These are phyloP conservation scores for Filosporella fistucella DNA, from an alignment of 495 filamentous ascomycete genomes.

Conservation along the genomic window DNA sequence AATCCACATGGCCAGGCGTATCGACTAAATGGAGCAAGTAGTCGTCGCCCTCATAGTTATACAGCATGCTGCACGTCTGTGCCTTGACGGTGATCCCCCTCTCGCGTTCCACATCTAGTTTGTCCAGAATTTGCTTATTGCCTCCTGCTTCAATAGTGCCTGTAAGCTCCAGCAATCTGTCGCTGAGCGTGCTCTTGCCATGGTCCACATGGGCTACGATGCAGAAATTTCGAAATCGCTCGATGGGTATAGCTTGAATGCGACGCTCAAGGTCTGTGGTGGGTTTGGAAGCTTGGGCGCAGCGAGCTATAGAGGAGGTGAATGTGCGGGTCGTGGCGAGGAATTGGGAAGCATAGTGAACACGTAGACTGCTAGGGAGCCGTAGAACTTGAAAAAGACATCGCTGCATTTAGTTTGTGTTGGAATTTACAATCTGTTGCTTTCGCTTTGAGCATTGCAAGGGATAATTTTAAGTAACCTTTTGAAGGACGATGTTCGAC, in stretches of 20 bases:
- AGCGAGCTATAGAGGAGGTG: constrained; percentile 16
- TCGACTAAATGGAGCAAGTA: constrained; percentile 95
- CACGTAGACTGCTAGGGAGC: constrained; percentile 22
- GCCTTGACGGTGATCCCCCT: constrained; percentile 98
- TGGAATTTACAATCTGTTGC: not conserved
- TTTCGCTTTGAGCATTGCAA: too few species aligned
- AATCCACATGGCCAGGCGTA: constrained; percentile 97
- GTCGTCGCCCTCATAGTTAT: constrained; percentile 78
- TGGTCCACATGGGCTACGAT: constrained; percentile 99
- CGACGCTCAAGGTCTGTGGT: constrained; percentile 52
- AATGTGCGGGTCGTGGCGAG: constrained; percentile 15
- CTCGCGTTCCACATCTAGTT: constrained; percentile 93
- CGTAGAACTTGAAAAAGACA: constrained; percentile 34
- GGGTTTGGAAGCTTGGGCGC: constrained; percentile 14
- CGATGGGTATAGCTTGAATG: constrained; percentile 84
- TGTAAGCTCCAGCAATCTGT: constrained; percentile 89
- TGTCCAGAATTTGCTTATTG: constrained; percentile 96
- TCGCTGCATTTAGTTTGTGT: constrained; percentile 43
- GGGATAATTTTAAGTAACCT: too few species aligned
- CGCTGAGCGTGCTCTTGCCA: constrained; percentile 92
- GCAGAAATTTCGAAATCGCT: constrained; percentile 93
- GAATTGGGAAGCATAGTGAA: constrained; percentile 24
- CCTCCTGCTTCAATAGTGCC: constrained; percentile 83
- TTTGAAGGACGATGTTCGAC: too few species aligned
- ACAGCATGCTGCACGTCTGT: constrained; percentile 97